phyloP scores from a whole-genome alignment of 1,284 basidiomycete species.

The Cutaneotrichosporon sp. region DNA sequence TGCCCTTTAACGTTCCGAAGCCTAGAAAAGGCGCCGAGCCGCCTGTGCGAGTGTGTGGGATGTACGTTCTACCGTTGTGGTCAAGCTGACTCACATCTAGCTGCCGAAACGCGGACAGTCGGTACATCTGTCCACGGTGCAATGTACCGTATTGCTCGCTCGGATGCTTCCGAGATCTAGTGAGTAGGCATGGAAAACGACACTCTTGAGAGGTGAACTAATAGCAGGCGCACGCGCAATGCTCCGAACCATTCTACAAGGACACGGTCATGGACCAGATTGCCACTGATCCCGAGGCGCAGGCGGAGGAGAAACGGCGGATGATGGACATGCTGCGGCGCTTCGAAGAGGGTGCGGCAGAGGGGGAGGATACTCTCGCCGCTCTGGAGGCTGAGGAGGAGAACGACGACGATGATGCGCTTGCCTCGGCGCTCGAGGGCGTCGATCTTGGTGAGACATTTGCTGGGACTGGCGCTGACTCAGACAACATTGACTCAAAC shows the following conservation, averaged over 20 bases:
- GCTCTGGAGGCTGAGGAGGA: conserved; percentile 26
- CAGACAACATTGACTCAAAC: conserved; percentile 45
- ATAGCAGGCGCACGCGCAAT: conserved; percentile 42
- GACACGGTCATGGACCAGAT: conserved; percentile 38
- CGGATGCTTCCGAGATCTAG: conserved; percentile 41
- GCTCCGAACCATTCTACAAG: conserved; percentile 48
- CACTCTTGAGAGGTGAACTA: not conserved
- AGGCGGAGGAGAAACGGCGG: conserved; percentile 36
- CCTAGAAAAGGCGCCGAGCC: conserved; percentile 26
- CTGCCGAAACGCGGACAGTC: conserved; percentile 39
- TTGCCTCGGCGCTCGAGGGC: conserved; percentile 29
- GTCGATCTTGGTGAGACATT: conserved; percentile 39
- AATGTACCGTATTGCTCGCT: conserved; percentile 47
- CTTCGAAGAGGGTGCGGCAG: conserved; percentile 40
- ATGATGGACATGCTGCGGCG: conserved; percentile 47
- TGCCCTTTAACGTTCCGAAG: conserved; percentile 41
- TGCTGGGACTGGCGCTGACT: conserved; percentile 5
- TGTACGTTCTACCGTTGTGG: conserved; percentile 23
- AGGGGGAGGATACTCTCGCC: conserved; percentile 24
- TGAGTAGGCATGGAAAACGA: conserved; percentile 22
- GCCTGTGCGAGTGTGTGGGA: conserved; percentile 31
- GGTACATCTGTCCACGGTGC: conserved; percentile 48
- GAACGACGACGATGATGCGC: conserved; percentile 30
- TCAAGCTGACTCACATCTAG: conserved; percentile 21
- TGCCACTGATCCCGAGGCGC: conserved; percentile 30